phyloP scores from a whole-genome alignment of 139 green algal species.

The Prasinococcaceae sp. region DNA sequence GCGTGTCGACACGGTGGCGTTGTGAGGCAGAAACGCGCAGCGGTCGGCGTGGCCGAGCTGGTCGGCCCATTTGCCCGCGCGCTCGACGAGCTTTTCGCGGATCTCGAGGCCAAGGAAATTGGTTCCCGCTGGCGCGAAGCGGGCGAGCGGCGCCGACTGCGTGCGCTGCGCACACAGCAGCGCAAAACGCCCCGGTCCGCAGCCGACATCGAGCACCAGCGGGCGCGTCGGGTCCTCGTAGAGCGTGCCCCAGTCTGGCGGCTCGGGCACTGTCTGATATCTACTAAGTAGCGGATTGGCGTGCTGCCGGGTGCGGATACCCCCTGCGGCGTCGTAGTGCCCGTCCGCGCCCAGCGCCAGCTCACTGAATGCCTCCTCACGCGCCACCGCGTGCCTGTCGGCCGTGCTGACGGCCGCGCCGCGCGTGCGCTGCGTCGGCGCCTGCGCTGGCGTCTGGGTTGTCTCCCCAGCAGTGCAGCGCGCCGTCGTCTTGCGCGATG shows the following conservation, averaged over 20 bases:
- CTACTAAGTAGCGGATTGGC: conserved; percentile 8
- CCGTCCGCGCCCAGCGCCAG: no score
- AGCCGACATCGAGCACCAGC: conserved; percentile 70
- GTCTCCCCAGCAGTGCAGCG: no score
- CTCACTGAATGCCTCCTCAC: no score
- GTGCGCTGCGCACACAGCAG: conserved; percentile 31
- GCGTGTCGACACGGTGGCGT: conserved; percentile 55
- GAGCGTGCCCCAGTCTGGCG: conserved; percentile 30
- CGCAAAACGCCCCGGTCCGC: conserved; percentile 59
- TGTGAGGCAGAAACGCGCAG: conserved; percentile 48
- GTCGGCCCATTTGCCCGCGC: conserved; percentile 31
- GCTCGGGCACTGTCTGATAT: conserved; percentile 6
- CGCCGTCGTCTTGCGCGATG: no score
- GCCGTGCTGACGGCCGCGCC: no score
- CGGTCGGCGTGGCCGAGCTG: conserved; percentile 24
- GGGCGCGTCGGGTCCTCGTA: conserved; percentile 39
- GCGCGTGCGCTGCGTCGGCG: no score
- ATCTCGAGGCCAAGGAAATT: conserved; percentile 80
- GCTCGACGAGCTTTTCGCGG: conserved; percentile 46
- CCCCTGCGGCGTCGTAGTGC: no score
- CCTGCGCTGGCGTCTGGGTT: no score
- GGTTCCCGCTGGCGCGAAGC: background rate
- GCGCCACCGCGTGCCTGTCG: no score
- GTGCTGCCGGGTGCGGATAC: no score
- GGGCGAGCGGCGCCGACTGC: no score